Percentiles rank a stretch among this genome's conserved stretches.
Conservation (phyloP, 805 yeast genomes). For the Wickerhamomyces hampshirensis region DNA sequence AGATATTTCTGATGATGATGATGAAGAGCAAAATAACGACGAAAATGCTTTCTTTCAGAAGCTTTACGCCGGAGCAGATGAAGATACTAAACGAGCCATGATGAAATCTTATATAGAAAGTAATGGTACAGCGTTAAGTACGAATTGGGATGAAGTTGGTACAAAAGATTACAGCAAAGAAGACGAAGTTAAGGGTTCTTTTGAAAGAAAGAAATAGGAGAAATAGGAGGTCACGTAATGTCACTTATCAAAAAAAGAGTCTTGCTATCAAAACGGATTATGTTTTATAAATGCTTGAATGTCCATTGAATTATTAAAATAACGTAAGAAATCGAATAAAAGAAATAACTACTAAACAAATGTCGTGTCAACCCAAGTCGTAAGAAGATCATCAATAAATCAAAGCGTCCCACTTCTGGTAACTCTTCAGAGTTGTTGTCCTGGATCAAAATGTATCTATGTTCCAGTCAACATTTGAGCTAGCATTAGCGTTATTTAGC, state of each 20-base stretch:
- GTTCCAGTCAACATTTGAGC: constrained; percentile 4
- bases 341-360: background rate
- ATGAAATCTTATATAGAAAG: constrained; percentile 93
- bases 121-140: constrained; percentile 88
- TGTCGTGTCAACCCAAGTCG: too few species aligned
- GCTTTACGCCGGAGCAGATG: constrained; percentile 75
- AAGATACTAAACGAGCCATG: constrained; percentile 89
- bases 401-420: too few species aligned
- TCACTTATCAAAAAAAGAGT: too few species aligned
- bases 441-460: constrained; percentile 16
- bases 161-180: constrained; percentile 31
- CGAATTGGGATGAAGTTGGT: constrained; percentile 88
- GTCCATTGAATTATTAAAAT: background rate
- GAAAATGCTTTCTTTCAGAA: constrained; percentile 70
- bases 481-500: constrained; percentile 12
- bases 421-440: too few species aligned
- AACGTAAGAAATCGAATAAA: background rate
- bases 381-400: too few species aligned
- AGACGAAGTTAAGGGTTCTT: background rate
- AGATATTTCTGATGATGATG: constrained; percentile 39
- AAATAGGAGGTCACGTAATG: too few species aligned
- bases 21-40: constrained; percentile 42
- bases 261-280: too few species aligned
- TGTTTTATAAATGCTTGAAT: too few species aligned
- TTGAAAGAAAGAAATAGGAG: background rate